These are phyloP conservation scores for Coelastrella sp. DNA, from an alignment of 139 green algal genomes.

Conservation along the genomic window DNA sequence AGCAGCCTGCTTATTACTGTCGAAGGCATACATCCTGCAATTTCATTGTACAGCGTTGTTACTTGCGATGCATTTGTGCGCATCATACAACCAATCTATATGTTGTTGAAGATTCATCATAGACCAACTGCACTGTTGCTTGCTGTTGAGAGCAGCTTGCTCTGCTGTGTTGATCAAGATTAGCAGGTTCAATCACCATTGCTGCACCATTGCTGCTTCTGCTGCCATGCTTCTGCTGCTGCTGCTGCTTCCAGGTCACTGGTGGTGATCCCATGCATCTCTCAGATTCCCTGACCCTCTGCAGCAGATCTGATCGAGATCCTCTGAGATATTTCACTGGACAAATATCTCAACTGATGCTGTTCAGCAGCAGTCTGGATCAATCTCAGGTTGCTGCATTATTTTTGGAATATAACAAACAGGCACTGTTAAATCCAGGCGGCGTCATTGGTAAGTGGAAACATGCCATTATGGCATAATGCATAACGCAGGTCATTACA, in stretches of 20 bases:
- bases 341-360: not conserved
- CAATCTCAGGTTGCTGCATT: not conserved
- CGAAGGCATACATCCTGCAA: too few relatives aligned
- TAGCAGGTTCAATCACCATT: too few relatives aligned
- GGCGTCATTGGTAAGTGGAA: not conserved
- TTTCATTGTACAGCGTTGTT: too few relatives aligned
- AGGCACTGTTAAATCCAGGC: conserved; percentile 8
- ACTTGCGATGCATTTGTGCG: too few relatives aligned
- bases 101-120: too few relatives aligned
- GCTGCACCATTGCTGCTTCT: too few relatives aligned
- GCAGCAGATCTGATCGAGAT: not conserved
- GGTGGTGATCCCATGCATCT: conserved; percentile 2
- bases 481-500: too few relatives aligned
- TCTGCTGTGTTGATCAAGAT: too few relatives aligned
- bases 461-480: not conserved
- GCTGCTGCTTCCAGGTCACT: conserved; percentile 25
- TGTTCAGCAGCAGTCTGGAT: not conserved
- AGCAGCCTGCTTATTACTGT: too few relatives aligned
- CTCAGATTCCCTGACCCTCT: not conserved
- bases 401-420: conserved; percentile 1
- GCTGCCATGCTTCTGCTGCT: not conserved
- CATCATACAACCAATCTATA: too few relatives aligned
- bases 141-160: too few relatives aligned
- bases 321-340: conserved; percentile 3
- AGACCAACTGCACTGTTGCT: too few relatives aligned